Evolutionary conservation across 2,329 filamentous ascomycete genomes (phyloP), one percentile per base, ranked within the genome.

Genomic region (Nothomitra cinnamomea): DNA sequence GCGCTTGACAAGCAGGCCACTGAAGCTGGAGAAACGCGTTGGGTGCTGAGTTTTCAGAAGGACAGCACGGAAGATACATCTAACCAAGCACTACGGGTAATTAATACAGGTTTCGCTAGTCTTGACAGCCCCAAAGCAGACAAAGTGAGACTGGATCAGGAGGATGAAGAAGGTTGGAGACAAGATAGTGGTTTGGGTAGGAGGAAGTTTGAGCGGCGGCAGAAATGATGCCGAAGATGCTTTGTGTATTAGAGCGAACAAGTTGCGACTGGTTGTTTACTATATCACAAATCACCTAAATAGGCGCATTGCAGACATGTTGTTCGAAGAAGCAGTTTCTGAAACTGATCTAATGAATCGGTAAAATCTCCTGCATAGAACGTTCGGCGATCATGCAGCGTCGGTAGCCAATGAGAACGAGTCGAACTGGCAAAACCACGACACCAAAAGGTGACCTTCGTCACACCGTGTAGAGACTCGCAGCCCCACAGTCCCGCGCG

Each of bases 1-100:
- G 68, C 66, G 13, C 56, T 86, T 12, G 77, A 81, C 56, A 76
- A 75, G 60, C 78, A 80, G 56, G 78, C 79, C 7, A 73, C 76
- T 17, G 74, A 78, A 57, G 68, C 77, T 43, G 79, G 81, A 52
- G 85, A 89, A 64, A 83, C 82, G 17, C 80, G 82, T 63, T 90
- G 85, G 85, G 82, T 85, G 17, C 69, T 89, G 54, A 80, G 79
- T 56, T 73, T 78, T 52, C 69, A 70, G 49, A 67, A 73, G 38
- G 60, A 24, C 43, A 19, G 4, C 2, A 12, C 21, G 8, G 45
- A 17, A 24, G 21, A 24, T 10, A 35, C n/a, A n/a, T 17, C n/a
- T 32, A n/a, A 35, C 19, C 25, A 32, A 24, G 45, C 15, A 12
- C 45, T 49, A 7, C 25, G 13, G 19, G 24, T 49, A 1, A 28